Conservation (phyloP, 176 grass and related monocot species). For the Pontederia paniculata region DNA sequence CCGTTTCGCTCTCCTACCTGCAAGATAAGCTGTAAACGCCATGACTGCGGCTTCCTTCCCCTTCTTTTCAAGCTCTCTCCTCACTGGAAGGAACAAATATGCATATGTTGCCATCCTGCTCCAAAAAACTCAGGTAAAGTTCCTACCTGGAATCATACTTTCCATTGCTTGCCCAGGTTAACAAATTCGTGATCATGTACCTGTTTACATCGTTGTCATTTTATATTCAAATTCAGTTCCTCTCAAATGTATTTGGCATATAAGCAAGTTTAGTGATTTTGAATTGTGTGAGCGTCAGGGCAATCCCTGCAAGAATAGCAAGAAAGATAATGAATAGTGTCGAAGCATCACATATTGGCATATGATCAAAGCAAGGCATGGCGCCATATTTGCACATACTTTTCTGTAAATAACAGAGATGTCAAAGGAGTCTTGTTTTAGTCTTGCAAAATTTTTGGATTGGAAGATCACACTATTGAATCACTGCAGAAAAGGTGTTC, state of each 20-base stretch:
- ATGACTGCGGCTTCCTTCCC: background rate
- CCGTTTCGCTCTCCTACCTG: no score
- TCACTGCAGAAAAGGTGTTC: slow-evolving; percentile 61
- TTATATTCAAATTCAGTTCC: background rate
- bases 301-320: no score
- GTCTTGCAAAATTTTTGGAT: slow-evolving; percentile 22
- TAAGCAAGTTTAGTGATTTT: background rate
- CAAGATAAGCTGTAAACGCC: no score
- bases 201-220: background rate
- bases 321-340: no score
- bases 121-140: slow-evolving; percentile 64
- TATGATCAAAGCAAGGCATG: no score
- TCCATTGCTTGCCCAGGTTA: slow-evolving; percentile 70
- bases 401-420: background rate
- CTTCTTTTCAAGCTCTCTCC: slow-evolving; percentile 21
- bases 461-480: slow-evolving; percentile 82
- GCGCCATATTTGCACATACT: no score
- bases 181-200: background rate
- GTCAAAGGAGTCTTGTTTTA: background rate
- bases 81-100: slow-evolving; percentile 60
- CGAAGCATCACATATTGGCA: no score
- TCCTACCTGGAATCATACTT: slow-evolving; percentile 42
- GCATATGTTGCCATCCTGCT: slow-evolving; percentile 57
- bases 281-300: no score
- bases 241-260: background rate